Percentiles rank a stretch among this genome's conserved stretches.
Evolutionary conservation across 2,329 filamentous ascomycete genomes (phyloP).

Genomic region (Whalleya microplaca): DNA sequence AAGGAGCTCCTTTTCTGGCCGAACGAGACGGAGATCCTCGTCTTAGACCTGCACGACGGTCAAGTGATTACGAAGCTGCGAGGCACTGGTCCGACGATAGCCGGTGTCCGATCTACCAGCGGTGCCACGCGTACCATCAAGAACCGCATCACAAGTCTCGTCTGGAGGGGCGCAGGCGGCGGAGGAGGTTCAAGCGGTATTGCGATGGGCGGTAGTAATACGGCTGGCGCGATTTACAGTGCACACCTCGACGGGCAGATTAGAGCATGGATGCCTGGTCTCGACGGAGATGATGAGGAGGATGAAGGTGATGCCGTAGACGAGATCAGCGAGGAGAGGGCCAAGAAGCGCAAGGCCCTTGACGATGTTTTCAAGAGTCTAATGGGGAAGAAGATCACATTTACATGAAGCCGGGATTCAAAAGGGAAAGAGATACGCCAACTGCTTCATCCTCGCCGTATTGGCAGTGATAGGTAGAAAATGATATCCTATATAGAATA

Average conservation of each 20-base stretch:
- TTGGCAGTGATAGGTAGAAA: too few species aligned
- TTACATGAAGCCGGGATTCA: conserved; percentile 37
- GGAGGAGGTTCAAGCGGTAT: conserved; percentile 59
- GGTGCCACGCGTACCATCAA: conserved; percentile 61
- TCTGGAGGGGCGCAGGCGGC: conserved; percentile 70
- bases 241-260: conserved; percentile 85
- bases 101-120: conserved; percentile 46
- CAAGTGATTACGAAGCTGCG: conserved; percentile 71
- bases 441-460: too few species aligned
- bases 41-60: conserved; percentile 80
- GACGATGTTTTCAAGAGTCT: conserved; percentile 80
- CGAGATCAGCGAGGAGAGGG: conserved; percentile 51
- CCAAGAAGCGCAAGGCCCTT: conserved; percentile 76
- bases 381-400: conserved; percentile 72
- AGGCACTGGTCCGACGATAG: conserved; percentile 60
- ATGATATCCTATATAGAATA: too few species aligned
- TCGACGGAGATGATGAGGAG: conserved; percentile 54
- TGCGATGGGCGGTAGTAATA: conserved; percentile 61
- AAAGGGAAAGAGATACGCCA: neutral
- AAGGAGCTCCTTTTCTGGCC: conserved; percentile 78
- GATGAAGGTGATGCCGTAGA: conserved; percentile 39
- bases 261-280: conserved; percentile 71
- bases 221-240: conserved; percentile 69
- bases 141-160: conserved; percentile 73
- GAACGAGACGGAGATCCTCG: conserved; percentile 78